phyloP scores from a whole-genome alignment of 2,329 filamentous ascomycete species.

The Pestalotiopsis sp. region DNA sequence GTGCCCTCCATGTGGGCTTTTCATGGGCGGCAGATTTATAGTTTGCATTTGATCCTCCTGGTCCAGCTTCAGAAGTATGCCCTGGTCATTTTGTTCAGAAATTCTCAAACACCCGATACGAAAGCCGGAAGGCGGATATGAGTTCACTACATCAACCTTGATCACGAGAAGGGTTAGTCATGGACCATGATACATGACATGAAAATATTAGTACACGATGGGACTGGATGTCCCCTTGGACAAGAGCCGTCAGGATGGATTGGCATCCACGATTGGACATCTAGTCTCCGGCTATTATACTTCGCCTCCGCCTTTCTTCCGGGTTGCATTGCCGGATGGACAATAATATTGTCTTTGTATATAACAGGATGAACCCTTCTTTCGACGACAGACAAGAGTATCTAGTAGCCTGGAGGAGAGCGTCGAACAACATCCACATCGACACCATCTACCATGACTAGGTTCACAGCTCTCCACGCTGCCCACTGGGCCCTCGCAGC shows the following conservation, averaged over 20 bases:
- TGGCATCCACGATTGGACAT: neutral
- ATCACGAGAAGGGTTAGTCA: neutral
- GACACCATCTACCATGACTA: neutral
- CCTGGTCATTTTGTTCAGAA: neutral
- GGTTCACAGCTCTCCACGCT: neutral
- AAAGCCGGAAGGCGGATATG: neutral
- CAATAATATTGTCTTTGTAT: neutral
- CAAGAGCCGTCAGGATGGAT: neutral
- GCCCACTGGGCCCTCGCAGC: neutral
- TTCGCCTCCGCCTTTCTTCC: neutral
- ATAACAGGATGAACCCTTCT: neutral
- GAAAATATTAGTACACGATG: neutral
- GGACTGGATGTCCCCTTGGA: neutral
- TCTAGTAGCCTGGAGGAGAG: neutral
- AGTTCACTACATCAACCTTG: no score
- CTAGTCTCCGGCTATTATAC: neutral
- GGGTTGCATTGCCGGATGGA: neutral
- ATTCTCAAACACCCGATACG: neutral
- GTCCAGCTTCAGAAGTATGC: neutral
- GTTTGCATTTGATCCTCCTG: no score
- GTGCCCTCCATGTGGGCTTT: neutral
- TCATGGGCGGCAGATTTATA: neutral
- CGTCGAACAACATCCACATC: neutral
- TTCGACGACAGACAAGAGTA: neutral
- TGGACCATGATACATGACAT: neutral